Evolutionary conservation across 441 rosid species (phyloP), one percentile per base, ranked within the genome.

Genomic region (Raphanus hybrid): DNA sequence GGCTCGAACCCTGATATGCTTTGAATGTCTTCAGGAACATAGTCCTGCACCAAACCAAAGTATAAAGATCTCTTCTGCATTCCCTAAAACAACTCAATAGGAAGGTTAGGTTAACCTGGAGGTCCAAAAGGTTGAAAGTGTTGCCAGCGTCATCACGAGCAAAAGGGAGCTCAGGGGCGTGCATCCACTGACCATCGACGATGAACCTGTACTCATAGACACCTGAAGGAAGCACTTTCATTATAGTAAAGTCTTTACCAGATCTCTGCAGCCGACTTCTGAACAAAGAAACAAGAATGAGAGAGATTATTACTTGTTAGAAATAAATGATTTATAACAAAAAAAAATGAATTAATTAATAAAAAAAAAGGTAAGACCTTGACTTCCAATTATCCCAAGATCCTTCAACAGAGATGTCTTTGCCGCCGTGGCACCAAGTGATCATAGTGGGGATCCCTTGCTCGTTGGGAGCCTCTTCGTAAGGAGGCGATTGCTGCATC

Each of bases 211-310:
- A 96, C 67, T 89, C 97, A 77, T 96, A 96, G 68, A 93, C 94
- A 5, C 99, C 98, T 43, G 97, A 92, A 18, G 97, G 96, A 75
- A 96, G 88, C 45, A 96, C 97, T 83, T 93, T 96, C 97, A 96
- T 87, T 37, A 96, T 91, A 8, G 91, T 86, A 81, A 84, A 91
- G 86, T 93, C 98, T 86, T 92, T 96, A 37, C 96, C 97, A 72
- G 94, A 91, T 87, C 89, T 91, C 86, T 96, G 92, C 74, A 96
- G 82, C 69, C 89, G 85, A 75, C 86, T 84, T 85, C 97, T 96
- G 90, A 82, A 6, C 7, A n/a, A n/a, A 79, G 82, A 75, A 75
- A 3, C 69, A 69, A 59, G 57, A 27, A 57, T 32, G 9, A 71
- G 64, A 71, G 63, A 52, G 9, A 50, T 23, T 23, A 23, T 23